phyloP scores from a whole-genome alignment of 208 protist species.

The Leishmania turanica region DNA sequence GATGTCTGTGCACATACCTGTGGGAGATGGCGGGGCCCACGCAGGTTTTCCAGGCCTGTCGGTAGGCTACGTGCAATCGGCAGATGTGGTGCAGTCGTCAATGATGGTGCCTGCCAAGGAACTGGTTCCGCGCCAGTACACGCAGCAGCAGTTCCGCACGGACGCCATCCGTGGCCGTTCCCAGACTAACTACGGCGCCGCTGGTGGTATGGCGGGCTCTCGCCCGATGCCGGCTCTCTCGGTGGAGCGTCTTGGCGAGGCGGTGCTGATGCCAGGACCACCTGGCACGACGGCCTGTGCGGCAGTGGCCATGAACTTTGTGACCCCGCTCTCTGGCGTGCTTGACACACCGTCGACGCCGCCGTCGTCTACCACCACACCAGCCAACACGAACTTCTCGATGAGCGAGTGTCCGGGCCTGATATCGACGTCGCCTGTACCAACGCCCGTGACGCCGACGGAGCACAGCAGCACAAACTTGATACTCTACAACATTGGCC shows the following conservation, averaged over 20 bases:
- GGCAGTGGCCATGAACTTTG: neutral
- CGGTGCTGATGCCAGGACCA: neutral
- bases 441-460: conserved; percentile 8
- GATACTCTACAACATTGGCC: conserved; percentile 57
- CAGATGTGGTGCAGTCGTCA: neutral
- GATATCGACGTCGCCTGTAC: neutral
- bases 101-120: neutral
- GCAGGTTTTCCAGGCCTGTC: neutral
- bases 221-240: neutral
- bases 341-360: neutral
- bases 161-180: neutral
- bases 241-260: neutral
- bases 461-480: conserved; percentile 61
- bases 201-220: neutral
- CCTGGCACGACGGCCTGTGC: no score
- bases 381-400: neutral
- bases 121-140: neutral
- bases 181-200: neutral
- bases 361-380: neutral
- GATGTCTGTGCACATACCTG: neutral
- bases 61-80: neutral
- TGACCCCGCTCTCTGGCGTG: neutral
- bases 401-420: neutral
- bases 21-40: neutral
- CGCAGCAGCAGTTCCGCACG: neutral